A percentile compares a stretch with the other conserved stretches of the same genome.
These are phyloP conservation scores for Sugiyamaella boreocaroliniensis DNA, from an alignment of 805 yeast genomes.

Conservation along the genomic window DNA sequence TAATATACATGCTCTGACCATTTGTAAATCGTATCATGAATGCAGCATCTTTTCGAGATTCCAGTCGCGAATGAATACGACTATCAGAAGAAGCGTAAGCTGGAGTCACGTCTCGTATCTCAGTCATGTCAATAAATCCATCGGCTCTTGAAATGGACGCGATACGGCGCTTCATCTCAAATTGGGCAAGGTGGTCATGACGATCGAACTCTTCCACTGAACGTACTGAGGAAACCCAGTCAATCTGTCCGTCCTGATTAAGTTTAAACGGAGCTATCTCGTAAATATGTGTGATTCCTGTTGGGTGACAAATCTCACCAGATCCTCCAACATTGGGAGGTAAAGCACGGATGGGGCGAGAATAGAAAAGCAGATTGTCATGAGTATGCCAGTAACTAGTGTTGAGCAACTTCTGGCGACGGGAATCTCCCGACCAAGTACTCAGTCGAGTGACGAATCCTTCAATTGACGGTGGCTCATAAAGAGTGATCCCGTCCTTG, in stretches of 20 bases:
- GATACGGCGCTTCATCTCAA: slow-evolving; percentile 58
- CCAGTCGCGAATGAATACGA: background rate
- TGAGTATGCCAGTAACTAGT: slow-evolving; percentile 58
- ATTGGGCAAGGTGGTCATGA: slow-evolving; percentile 53
- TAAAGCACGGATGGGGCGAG: slow-evolving; percentile 46
- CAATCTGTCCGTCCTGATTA: slow-evolving; percentile 45
- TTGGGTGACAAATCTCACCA: background rate
- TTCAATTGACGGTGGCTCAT: slow-evolving; percentile 72
- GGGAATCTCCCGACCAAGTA: slow-evolving; percentile 40
- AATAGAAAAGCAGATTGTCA: slow-evolving; percentile 54
- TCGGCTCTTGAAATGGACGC: slow-evolving; percentile 50
- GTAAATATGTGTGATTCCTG: slow-evolving; percentile 25
- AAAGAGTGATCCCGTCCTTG: slow-evolving; percentile 20
- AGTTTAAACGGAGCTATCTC: slow-evolving; percentile 50
- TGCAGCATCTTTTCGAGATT: slow-evolving; percentile 12
- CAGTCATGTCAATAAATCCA: slow-evolving; percentile 54
- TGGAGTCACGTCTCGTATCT: slow-evolving; percentile 29
- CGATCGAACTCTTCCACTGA: slow-evolving; percentile 37
- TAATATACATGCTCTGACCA: slow-evolving; percentile 36
- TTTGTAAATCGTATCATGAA: slow-evolving; percentile 44
- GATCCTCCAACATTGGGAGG: slow-evolving; percentile 52
- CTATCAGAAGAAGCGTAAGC: slow-evolving; percentile 12
- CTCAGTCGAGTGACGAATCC: slow-evolving; percentile 65
- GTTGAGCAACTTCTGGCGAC: slow-evolving; percentile 41
- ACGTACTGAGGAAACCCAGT: slow-evolving; percentile 47